Conservation (phyloP, 2,329 filamentous ascomycete genomes). For the Talaromyces funiculosus region DNA sequence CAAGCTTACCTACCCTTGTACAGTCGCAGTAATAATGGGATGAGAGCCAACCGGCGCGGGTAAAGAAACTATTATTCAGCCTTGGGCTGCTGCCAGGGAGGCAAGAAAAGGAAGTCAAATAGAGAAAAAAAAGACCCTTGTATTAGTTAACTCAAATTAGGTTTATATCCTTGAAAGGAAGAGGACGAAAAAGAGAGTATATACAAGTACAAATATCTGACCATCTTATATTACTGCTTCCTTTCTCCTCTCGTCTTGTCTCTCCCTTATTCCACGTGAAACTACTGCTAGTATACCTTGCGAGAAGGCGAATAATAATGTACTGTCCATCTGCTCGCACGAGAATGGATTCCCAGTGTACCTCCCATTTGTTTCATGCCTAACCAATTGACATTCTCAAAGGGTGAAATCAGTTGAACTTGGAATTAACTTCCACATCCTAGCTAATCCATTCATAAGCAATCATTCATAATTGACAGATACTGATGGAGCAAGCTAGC, state of each 20-base stretch:
- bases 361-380: not conserved
- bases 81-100: conserved; percentile 3
- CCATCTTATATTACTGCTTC: not conserved
- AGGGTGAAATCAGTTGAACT: not conserved
- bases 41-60: conserved; percentile 1
- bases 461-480: not conserved
- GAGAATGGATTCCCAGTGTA: not conserved
- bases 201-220: not conserved
- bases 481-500: conserved; percentile 2
- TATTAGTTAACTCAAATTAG: not conserved
- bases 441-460: conserved; percentile 8
- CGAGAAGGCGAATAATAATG: not conserved
- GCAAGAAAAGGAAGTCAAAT: not conserved
- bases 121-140: not conserved
- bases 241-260: not conserved
- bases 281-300: not conserved
- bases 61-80: conserved; percentile 4
- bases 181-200: not conserved
- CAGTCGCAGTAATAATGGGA: not conserved
- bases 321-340: not conserved
- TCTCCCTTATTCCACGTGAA: not conserved
- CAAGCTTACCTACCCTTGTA: not conserved
- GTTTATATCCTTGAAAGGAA: not conserved
- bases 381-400: conserved; percentile 11
- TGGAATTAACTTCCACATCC: conserved; percentile 2